phyloP scores from a whole-genome alignment of 305 asterid species.

The Solanum chacoense region DNA sequence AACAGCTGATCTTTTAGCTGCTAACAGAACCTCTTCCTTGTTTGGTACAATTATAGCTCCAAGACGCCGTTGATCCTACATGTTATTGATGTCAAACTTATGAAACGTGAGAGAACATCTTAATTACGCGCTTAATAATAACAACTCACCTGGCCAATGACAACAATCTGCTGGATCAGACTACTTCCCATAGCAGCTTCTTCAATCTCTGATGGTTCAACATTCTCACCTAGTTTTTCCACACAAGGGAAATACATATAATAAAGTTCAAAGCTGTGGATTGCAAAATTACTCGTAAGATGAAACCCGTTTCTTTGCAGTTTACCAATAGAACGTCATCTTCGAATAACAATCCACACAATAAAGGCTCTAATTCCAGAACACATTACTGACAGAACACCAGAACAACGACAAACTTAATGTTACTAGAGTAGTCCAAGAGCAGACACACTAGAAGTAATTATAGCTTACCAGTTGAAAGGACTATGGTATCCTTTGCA shows the following conservation, averaged over 20 bases:
- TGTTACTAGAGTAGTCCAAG: background rate
- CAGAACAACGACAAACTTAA: background rate
- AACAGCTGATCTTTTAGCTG: constrained; percentile 49
- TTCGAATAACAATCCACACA: background rate
- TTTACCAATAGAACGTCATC: background rate
- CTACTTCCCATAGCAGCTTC: constrained; percentile 83
- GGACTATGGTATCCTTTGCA: constrained; percentile 91
- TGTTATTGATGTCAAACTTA: background rate
- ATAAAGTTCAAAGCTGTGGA: background rate
- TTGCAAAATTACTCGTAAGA: background rate
- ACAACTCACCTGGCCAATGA: constrained; percentile 72
- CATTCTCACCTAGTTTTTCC: constrained; percentile 64
- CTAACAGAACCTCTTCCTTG: constrained; percentile 59
- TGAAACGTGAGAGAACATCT: background rate
- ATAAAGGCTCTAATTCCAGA: background rate
- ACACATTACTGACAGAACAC: background rate
- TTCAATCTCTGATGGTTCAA: constrained; percentile 90
- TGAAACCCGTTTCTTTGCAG: background rate
- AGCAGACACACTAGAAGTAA: background rate
- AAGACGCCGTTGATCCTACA: constrained; percentile 82
- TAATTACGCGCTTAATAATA: background rate
- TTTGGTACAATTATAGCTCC: constrained; percentile 84
- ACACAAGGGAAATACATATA: background rate
- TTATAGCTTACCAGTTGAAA: constrained; percentile 45
- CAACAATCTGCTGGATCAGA: constrained; percentile 80